Evolutionary conservation across 2,329 filamentous ascomycete species (phyloP), one percentile per base, ranked within the genome.

Genomic region (Aspergillus aculeatus): DNA sequence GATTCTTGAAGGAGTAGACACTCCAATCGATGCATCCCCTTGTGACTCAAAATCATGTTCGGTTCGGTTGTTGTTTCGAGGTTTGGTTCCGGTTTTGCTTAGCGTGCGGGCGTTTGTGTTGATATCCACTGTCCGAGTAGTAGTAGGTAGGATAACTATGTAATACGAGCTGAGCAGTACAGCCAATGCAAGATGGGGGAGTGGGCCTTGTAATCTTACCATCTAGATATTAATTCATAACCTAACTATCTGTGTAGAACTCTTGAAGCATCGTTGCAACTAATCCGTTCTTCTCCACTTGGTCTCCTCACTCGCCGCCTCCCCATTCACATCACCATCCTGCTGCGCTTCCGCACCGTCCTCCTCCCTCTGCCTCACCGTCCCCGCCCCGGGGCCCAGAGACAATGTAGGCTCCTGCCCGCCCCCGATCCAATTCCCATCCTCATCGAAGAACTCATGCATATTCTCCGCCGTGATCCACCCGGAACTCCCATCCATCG

Each of bases 381-480:
- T 87, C 9, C 88, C 87, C 58, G 87, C 86, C 49, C 88, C 88
- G 21, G 89, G 78, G 57, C 80, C 81, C 50, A 81, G 60, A 12
- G 70, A 65, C 59, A 75, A 65, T 53, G 65, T 65, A 55, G 74
- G 73, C 55, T 70, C 69, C 56, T 84, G 72, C 66, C 78, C 60
- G 72, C 81, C 47, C 68, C 80, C 84, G 64, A 90, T 89, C 84
- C 89, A 94, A 71, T 94, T 92, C 2, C 91, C 91, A 9, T 92
- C 84, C 62, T 84, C 87, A 68, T 95, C 90, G 75, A 95, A 90
- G 71, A 87, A 96, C 66, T 96, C 85, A 64, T 89, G 82, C 73
- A 96, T 88, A 69, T 97, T 98, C 58, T 96, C 94, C 9, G 91
- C 90, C 16, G 94, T 98, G 71, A 98, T 81, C 80, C 80, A 82